Evolutionary conservation across 768 basidiomycete species (phyloP), one percentile per base, ranked within the genome.

Genomic region (Peribolospora kevripleyi): DNA sequence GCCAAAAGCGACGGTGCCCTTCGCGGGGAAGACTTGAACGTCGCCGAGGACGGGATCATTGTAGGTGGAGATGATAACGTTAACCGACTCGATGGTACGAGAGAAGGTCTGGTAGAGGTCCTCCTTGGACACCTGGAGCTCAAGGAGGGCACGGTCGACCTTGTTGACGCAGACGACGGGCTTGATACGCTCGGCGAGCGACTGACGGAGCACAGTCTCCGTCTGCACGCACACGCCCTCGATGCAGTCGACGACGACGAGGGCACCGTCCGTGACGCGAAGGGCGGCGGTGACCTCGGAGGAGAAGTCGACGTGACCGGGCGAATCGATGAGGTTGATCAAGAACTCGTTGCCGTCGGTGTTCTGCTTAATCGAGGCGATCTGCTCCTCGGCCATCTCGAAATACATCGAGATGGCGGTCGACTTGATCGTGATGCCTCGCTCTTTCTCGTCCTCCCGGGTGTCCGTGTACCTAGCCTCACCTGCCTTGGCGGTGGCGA

Each of bases 381-480:
- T 65, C 56, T 95, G 85, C 9, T 91, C 90, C 75, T 91, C 85
- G 67, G 75, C 70, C 65, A 98, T 76, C 73, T 87, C 80, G 68
- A 98, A 98, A 72, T 95, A 97, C 91, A 97, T 97, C 56, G 91
- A 93, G 68, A 98, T 93, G 65, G 90, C 93, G 41, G 91, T 97
- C 49, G 90, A 97, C 73, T 98, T 98, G 73, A 98, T 97, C 53
- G 93, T 97, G 66, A 98, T 97, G 74, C 93, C 93, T 70, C 91
- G 88, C 69, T 97, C 91, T 68, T 91, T 95, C 75, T 98, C 93
- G 67, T 98, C 93, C 7, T 82, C 78, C 73, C 91, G 76, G 57
- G 93, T 97, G 70, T 95, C 88, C 55, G 86, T 97, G 69, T 90
- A 95, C 58, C 91, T 84, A 77, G 84, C 75, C 57, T 93, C 87